These are phyloP conservation scores for Eucalyptus pauciflora DNA, from an alignment of 345 rosid species.

Conservation along the genomic window DNA sequence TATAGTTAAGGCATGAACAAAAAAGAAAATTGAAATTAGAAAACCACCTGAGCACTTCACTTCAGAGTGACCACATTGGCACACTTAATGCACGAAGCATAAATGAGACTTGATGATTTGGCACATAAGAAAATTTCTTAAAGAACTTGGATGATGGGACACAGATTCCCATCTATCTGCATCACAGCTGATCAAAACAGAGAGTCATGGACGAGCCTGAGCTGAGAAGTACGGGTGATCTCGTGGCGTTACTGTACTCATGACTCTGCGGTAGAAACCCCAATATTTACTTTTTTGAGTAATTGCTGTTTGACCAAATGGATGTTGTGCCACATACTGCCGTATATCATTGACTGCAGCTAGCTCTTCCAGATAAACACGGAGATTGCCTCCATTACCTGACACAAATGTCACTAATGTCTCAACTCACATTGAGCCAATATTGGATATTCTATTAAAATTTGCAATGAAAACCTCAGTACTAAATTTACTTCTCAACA, in stretches of 20 bases:
- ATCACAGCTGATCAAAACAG: not conserved
- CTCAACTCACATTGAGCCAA: not conserved
- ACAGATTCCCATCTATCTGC: not conserved
- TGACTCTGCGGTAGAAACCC: conserved; percentile 42
- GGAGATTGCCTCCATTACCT: conserved; percentile 69
- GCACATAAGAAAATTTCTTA: not conserved
- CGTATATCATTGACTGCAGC: conserved; percentile 42
- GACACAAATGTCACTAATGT: not conserved
- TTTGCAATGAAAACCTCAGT: not conserved
- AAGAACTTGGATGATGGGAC: not conserved
- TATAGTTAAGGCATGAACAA: not conserved
- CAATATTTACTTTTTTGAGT: conserved; percentile 36
- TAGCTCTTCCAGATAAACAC: conserved; percentile 49
- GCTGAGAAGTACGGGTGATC: not conserved
- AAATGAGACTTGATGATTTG: not conserved
- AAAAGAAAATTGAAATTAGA: not conserved
- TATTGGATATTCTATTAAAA: not conserved
- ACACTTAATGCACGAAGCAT: not conserved
- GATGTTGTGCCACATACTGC: conserved; percentile 44
- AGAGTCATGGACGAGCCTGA: not conserved
- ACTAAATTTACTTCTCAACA: not conserved
- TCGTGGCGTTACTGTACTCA: not conserved
- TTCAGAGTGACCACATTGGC: not conserved
- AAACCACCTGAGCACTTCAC: not conserved
- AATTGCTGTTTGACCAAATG: conserved; percentile 69